Evolutionary conservation across 2,329 filamentous ascomycete genomes (phyloP), one percentile per base, ranked within the genome.

Genomic region (Geoglossum cookeanum): DNA sequence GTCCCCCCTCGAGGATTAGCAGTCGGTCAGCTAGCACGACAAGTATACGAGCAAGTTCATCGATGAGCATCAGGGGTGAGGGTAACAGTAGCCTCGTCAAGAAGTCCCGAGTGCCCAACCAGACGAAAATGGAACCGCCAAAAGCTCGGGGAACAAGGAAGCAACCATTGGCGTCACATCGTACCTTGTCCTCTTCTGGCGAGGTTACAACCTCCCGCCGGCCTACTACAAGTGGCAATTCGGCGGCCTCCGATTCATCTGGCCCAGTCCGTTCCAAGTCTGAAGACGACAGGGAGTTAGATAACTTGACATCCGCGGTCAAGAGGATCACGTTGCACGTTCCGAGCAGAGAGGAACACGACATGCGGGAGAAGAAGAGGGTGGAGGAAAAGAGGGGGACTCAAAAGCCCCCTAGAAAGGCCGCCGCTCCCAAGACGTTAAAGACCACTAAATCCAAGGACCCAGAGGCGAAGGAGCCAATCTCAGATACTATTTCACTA

Each of bases 21-120:
- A 70, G 68, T 75, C 71, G 58, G 65, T 67, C 15, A 68, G 70
- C 55, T 67, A 68, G 5, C 62, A 32, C 68, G 30, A 62, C 66
- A 17, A 68, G 72, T 32, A 68, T 69, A 52, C 67, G 81, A 8
- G 70, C 74, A 8, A n/a, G 11, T 27, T 44, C 44, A 9, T 55
- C 54, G 3, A 71, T 78, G 3, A 85, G 79, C 64, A 88, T 84
- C 68, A 73, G 76, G 1, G 76, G 83, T 55, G 72, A 71, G n/a
- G 64, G 72, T 1, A 65, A 69, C 1, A 66, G 73, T 11, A 64
- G 70, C 8, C 63, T 62, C 49, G 69, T 69, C 59, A 47, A 63
- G 57, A 59, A 68, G 54, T n/a, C 54, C 45, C 44, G 64, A 53
- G 58, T 22, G 22, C 49, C 55, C 63, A 62, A n/a, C 58, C 62